These are phyloP conservation scores for Blastobotrys attinorum DNA, from an alignment of 805 yeast species.

Conservation along the genomic window DNA sequence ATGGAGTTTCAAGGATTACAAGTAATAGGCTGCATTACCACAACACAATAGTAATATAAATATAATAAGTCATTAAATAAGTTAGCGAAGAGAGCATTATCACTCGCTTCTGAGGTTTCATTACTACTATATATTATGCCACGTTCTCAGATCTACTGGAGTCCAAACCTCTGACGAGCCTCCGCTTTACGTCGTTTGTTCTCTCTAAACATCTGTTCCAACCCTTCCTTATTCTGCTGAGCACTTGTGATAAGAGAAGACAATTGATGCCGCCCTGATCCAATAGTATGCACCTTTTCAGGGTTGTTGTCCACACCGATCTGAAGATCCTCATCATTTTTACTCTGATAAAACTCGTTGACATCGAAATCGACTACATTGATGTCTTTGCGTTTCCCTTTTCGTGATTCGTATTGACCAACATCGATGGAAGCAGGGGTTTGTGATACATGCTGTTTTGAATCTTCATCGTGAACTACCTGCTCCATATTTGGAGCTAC, in stretches of 20 bases:
- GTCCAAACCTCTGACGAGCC: slow-evolving; percentile 23
- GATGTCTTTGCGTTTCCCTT: background rate
- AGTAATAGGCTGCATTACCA: slow-evolving; percentile 5
- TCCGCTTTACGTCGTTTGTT: slow-evolving; percentile 21
- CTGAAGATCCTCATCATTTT: slow-evolving; percentile 15
- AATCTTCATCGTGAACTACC: background rate
- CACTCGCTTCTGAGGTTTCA: too few species aligned
- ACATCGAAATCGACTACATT: slow-evolving; percentile 32
- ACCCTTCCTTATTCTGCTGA: slow-evolving; percentile 25
- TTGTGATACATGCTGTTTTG: too few species aligned
- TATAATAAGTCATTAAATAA: slow-evolving; percentile 3
- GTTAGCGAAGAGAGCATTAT: too few species aligned
- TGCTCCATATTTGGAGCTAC: background rate
- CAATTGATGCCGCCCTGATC: slow-evolving; percentile 30
- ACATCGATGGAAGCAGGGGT: too few species aligned
- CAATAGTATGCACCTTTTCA: slow-evolving; percentile 25
- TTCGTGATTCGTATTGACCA: background rate
- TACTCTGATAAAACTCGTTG: slow-evolving; percentile 32
- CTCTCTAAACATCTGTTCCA: slow-evolving; percentile 26
- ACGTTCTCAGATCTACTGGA: too few species aligned
- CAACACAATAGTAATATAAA: background rate
- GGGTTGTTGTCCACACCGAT: slow-evolving; percentile 21
- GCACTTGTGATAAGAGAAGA: slow-evolving; percentile 26
- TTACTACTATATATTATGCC: too few species aligned
- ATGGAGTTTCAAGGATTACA: slow-evolving; percentile 85